Base-by-base conservation (phyloP, 768 basidiomycete species). In the Fistulinella prunicolor region DNA sequence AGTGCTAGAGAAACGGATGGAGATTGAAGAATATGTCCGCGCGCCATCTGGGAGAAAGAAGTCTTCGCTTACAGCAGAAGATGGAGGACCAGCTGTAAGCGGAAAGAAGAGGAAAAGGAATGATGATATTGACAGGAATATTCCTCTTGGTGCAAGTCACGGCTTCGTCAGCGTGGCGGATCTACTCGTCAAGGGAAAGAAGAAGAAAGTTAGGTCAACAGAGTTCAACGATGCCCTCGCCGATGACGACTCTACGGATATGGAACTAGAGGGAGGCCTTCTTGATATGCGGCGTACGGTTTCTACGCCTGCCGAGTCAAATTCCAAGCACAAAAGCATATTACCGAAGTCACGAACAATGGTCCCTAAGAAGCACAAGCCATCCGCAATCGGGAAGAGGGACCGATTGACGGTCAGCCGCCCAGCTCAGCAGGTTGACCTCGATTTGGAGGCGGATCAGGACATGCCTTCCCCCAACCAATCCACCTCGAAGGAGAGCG, bases 1-100 rank as follows among this genome's bases (percentile, higher is more conserved):
- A 50, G 86, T 82, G 55, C 67, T 91, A 28, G 89, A 94, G 68
- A 86, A 85, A 69, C 73, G 70, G 19, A 92, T 96, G 82, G 85
- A 86, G 42, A 88, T 94, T 32, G 80, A 85, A 57, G 79, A 82
- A 54, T 85, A 88, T 56, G 74, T 79, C 26, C 81, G 83, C 32
- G 75, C 78, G 52, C 71, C 74, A 35, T 65, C 60, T 19, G 68
- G 65, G 50, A 69, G 64, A 55, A 70, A 61, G 56, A 66, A 73
- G 46, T 21, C 44, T 23, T 50, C 49, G 8, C 47, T 66, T 22
- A 21, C 32, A 13, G 19, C 20, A 7, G 55, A 69, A 45, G 67
- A 68, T 35, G 57, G 61, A 24, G 55, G 57, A 9, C 55, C 68
- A 21, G 53, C 69, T 9, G 49, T 53, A 20, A 69, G 66, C 49